Percentiles rank a stretch among this genome's conserved stretches.
These are phyloP conservation scores for Tephrocybe sp. DNA, from an alignment of 768 basidiomycete species.

Conservation along the genomic window DNA sequence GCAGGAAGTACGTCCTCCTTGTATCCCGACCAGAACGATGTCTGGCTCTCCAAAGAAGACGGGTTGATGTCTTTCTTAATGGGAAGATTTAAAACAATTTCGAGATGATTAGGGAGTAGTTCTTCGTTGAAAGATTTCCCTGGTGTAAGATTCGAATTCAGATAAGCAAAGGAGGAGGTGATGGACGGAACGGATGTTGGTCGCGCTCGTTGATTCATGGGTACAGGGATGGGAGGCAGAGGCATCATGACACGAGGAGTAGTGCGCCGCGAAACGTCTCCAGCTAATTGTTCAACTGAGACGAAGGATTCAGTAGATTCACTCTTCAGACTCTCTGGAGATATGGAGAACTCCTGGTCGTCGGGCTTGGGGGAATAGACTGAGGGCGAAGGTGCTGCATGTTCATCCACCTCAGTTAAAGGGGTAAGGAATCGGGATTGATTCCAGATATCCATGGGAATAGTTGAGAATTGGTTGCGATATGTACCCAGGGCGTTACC, in stretches of 20 bases:
- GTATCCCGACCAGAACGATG: slow-evolving; percentile 51
- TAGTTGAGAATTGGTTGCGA: not conserved
- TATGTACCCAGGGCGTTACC: not conserved
- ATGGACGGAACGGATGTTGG: not conserved
- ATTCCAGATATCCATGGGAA: not conserved
- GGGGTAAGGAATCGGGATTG: not conserved
- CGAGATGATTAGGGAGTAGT: slow-evolving; percentile 4
- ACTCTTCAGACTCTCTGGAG: slow-evolving; percentile 1
- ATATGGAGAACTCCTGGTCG: not conserved
- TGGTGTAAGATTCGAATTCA: not conserved
- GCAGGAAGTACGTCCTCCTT: slow-evolving; percentile 46
- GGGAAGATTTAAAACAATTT: slow-evolving; percentile 15
- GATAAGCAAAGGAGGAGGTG: slow-evolving; percentile 1
- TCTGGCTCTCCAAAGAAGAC: slow-evolving; percentile 26
- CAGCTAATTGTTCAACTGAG: slow-evolving; percentile 5
- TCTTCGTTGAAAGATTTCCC: not conserved
- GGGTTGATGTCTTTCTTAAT: slow-evolving; percentile 17
- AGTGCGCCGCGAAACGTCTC: slow-evolving; percentile 5
- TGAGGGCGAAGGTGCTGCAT: slow-evolving; percentile 1
- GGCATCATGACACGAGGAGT: slow-evolving; percentile 5
- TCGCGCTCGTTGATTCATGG: not conserved
- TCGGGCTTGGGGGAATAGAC: slow-evolving; percentile 3
- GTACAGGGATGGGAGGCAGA: slow-evolving; percentile 4
- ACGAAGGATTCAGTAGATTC: slow-evolving; percentile 8
- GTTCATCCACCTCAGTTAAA: not conserved